Evolutionary conservation across 192 early-diverging fungal species (phyloP), one percentile per base, ranked within the genome.

Genomic region (Coemansia sp.): DNA sequence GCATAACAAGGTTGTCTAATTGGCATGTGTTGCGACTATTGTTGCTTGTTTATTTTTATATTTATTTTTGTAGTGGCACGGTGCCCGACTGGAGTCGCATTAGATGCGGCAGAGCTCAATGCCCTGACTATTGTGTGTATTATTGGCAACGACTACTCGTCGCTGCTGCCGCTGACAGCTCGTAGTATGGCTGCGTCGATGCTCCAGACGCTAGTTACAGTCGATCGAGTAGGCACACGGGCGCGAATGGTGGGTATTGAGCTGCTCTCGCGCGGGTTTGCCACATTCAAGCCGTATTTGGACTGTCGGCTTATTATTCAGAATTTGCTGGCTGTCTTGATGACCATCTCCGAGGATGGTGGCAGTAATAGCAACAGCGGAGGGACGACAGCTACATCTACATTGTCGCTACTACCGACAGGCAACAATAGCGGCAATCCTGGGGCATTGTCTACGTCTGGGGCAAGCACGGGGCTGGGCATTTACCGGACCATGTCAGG

Each of bases 111-210:
- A 68, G 81, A 72, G 12, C 49, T 80, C 22, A 68, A 68, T 31
- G 83, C 78, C 38, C 69, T 85, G 61, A 77, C 73, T 44, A 80
- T 85, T 39, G 83, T 85, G 66, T 85, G 83, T 31, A 61, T 72
- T 12, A 80, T 85, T 62, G 78, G 74, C 39, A 69, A 69, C 22
- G 83, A 85, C 64, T 85, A 75, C 34, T 73, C 78, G 20, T 65
- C 78, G 62, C 66, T 77, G 55, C 67, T 85, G 41, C 75, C 78
- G 46, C 72, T 80, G 72, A 80, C 78, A 22, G 75, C 78, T 31
- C 78, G 78, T 66, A 80, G 78, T 57, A 80, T 78, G 71, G 78
- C 73, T 15, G 83, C 83, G 27, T 68, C 77, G 8, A 68, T 74
- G 69, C 75, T 85, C 52, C 83, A 85, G 66, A 60, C 74, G 47